Evolutionary conservation across 352 stramenopile genomes (phyloP).

Genomic region (Globisporangium canariense): DNA sequence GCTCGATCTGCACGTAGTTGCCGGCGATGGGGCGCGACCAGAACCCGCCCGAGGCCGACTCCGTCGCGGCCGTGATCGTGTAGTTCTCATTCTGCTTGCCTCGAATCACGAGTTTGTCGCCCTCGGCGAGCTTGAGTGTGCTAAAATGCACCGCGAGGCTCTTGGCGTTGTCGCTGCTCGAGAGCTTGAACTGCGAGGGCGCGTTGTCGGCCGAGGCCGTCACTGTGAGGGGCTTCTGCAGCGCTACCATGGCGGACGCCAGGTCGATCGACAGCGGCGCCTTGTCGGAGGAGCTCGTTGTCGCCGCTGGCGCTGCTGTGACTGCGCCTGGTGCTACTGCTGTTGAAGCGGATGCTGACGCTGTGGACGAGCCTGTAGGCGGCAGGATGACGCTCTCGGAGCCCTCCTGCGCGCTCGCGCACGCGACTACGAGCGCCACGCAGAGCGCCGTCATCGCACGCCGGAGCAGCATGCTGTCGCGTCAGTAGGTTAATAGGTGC

Average conservation of each 20-base stretch:
- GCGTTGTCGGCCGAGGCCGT: slow-evolving; percentile 4
- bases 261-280: slow-evolving; percentile 15
- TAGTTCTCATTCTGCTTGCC: slow-evolving; percentile 20
- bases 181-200: slow-evolving; percentile 13
- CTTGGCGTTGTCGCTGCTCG: slow-evolving; percentile 13
- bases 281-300: background rate
- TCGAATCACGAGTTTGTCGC: slow-evolving; percentile 19
- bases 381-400: slow-evolving; percentile 16
- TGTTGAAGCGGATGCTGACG: background rate
- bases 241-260: slow-evolving; percentile 12
- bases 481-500: too few species aligned
- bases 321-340: background rate
- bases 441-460: slow-evolving; percentile 6
- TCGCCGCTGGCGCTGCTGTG: background rate
- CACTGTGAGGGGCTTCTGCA: slow-evolving; percentile 11
- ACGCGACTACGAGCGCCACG: slow-evolving; percentile 2
- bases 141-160: slow-evolving; percentile 21
- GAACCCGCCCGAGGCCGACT: slow-evolving; percentile 8
- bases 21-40: slow-evolving; percentile 19
- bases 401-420: slow-evolving; percentile 1
- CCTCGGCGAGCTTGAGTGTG: slow-evolving; percentile 8
- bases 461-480: background rate
- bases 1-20: slow-evolving; percentile 16
- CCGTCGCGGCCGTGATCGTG: slow-evolving; percentile 7
- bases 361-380: background rate